Evolutionary conservation across 352 stramenopile genomes (phyloP), one percentile per base, ranked within the genome.

Genomic region (Sclerospora graminicola): DNA sequence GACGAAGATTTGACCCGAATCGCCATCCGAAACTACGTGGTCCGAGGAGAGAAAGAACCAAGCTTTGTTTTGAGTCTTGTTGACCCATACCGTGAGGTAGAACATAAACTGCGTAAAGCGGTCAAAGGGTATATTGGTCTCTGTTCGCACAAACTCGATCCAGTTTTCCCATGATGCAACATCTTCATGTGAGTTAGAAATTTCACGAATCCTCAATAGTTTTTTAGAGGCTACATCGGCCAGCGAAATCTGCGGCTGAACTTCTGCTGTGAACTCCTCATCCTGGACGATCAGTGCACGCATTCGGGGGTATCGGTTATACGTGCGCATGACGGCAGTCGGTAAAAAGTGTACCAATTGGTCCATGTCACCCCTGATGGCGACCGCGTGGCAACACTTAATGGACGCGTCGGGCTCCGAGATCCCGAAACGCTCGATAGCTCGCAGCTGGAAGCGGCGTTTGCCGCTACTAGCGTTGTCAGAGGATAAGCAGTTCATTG

Each of bases 231-330:
- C 35, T 24, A 71, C 57, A 23, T 73, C 59, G 15, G 66, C 49
- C 19, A 71, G 35, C 13, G 56, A 48, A 24, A 83, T 44, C 0
- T 31, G 51, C 2, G 64, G 51, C 18, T 78, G 53, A 8, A 82
- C 46, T 44, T 78, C 57, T 2, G 31, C 69, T 32, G 32, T 67
- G 32, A 61, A 63, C 23, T 69, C 56, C 34, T 66, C 53, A 43
- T 63, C 49, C 28, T 60, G 50, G 24, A 74, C 11, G 11, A 74
- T 28, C 9, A 63, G 14, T 0, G 51, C 36, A 1, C 74, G 74
- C 44, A 86, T 65, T 19, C 65, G 68, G 6, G 74, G 68, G 42
- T 82, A 59, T n/a, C 69, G 50, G 52, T 86, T 86, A 46, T 72
- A 82, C 0, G 74, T 77, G 2, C 51, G 49, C 45, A 79, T 59